A percentile compares a stretch with the other conserved stretches of the same genome.
Evolutionary conservation across 345 rosid genomes (phyloP).

Genomic region (Linum lewisii): DNA sequence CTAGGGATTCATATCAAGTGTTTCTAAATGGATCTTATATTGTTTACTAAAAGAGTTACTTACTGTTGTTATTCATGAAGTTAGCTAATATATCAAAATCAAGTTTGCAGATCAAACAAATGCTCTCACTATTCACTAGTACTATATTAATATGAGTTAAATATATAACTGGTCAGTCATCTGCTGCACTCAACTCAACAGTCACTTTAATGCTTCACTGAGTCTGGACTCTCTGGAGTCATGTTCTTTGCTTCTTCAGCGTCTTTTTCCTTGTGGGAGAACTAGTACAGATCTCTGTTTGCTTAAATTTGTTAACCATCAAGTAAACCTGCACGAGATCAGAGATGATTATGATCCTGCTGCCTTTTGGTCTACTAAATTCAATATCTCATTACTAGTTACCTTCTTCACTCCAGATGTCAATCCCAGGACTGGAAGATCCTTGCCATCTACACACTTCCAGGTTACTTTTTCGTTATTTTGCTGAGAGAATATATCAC

Average conservation of each 20-base stretch:
- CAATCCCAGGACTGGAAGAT: conserved; percentile 48
- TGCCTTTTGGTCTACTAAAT: neutral
- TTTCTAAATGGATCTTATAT: no score
- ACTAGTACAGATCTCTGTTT: conserved; percentile 11
- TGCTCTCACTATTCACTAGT: no score
- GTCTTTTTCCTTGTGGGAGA: conserved; percentile 16
- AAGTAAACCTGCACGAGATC: conserved; percentile 32
- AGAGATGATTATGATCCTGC: neutral
- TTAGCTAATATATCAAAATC: no score
- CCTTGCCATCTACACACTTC: conserved; percentile 39
- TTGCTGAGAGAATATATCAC: conserved; percentile 21
- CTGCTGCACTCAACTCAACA: no score
- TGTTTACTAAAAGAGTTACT: no score
- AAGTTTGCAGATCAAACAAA: no score
- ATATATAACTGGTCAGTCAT: no score
- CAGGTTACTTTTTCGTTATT: conserved; percentile 20
- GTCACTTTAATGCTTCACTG: no score
- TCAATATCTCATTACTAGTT: conserved; percentile 7
- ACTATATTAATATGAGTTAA: no score
- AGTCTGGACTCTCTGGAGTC: neutral
- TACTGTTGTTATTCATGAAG: no score
- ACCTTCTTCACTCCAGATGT: conserved; percentile 71
- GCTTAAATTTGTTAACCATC: conserved; percentile 53
- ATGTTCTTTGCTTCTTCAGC: neutral
- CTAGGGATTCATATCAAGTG: no score